Conservation (phyloP, 2,329 filamentous ascomycete species). For the Penicillium sp. region DNA sequence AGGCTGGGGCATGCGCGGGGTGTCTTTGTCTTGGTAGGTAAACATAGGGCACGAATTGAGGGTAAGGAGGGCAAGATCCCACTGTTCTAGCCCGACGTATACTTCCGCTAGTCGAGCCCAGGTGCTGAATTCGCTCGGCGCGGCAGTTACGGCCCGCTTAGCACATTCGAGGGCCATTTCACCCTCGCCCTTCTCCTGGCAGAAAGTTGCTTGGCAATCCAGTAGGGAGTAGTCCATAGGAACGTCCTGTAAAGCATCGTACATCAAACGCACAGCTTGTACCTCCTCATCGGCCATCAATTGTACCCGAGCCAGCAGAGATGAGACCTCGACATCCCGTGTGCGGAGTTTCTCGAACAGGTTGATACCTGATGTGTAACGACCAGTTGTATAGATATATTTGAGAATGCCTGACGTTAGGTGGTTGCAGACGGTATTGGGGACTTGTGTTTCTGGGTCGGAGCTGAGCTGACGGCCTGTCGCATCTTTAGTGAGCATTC, state of each 20-base stretch:
- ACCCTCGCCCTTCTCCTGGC: constrained; percentile 80
- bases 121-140: constrained; percentile 93
- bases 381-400: constrained; percentile 92
- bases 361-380: constrained; percentile 93
- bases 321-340: constrained; percentile 90
- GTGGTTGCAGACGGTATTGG: constrained; percentile 94
- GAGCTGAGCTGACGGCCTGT: constrained; percentile 91
- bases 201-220: constrained; percentile 88
- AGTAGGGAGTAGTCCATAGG: constrained; percentile 98
- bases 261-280: constrained; percentile 82
- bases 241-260: constrained; percentile 82
- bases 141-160: constrained; percentile 89
- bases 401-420: constrained; percentile 87
- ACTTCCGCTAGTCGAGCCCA: constrained; percentile 93
- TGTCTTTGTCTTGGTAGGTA: constrained; percentile 98
- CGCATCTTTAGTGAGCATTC: constrained; percentile 24
- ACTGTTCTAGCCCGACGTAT: constrained; percentile 90
- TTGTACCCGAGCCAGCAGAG: constrained; percentile 82
- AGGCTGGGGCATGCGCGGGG: constrained; percentile 89
- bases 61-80: constrained; percentile 91
- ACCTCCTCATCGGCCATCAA: constrained; percentile 97
- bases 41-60: constrained; percentile 99
- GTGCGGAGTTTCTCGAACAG: constrained; percentile 92
- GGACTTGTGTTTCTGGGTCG: constrained; percentile 94
- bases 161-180: constrained; percentile 89